Conservation (phyloP, 2,329 filamentous ascomycete genomes). For the Diaporthe aspalathi region DNA sequence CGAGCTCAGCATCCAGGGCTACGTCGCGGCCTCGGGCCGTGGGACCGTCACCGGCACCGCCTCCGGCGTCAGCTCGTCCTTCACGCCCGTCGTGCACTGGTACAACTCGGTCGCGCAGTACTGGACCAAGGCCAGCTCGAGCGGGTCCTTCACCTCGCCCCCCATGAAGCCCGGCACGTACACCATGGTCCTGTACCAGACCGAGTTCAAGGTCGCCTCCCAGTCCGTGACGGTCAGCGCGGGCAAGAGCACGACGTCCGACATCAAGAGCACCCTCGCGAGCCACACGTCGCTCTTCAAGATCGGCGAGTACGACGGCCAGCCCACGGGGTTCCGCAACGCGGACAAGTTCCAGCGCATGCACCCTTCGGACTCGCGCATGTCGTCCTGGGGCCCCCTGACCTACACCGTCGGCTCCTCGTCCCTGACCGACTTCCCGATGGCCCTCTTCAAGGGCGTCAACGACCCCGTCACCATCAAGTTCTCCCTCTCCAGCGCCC, state of each 20-base stretch:
- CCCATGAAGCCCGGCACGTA: slow-evolving; percentile 71
- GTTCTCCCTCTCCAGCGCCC: slow-evolving; percentile 64
- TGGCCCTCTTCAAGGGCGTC: slow-evolving; percentile 72
- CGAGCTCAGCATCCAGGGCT: slow-evolving; percentile 63
- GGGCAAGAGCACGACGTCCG: slow-evolving; percentile 59
- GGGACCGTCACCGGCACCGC: slow-evolving; percentile 66
- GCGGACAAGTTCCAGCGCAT: slow-evolving; percentile 74
- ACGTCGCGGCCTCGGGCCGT: slow-evolving; percentile 59
- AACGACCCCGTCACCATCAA: slow-evolving; percentile 71
- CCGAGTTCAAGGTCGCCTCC: slow-evolving; percentile 66
- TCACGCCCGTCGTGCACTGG: slow-evolving; percentile 69
- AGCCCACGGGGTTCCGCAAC: slow-evolving; percentile 73
- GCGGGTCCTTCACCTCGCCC: slow-evolving; percentile 64
- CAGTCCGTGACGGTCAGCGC: slow-evolving; percentile 62
- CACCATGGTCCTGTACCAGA: slow-evolving; percentile 70
- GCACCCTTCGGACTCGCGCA: slow-evolving; percentile 75
- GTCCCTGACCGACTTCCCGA: slow-evolving; percentile 66
- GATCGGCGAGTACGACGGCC: slow-evolving; percentile 74
- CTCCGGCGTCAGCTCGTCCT: slow-evolving; percentile 59
- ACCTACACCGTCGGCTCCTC: slow-evolving; percentile 72
- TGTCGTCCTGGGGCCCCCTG: slow-evolving; percentile 68
- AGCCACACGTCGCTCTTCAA: slow-evolving; percentile 68
- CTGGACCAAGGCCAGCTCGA: slow-evolving; percentile 63
- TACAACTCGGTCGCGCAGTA: slow-evolving; percentile 66
- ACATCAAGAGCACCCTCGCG: slow-evolving; percentile 64